Conservation (phyloP, 345 rosid genomes). For the Bruguiera gymnorhiza region DNA sequence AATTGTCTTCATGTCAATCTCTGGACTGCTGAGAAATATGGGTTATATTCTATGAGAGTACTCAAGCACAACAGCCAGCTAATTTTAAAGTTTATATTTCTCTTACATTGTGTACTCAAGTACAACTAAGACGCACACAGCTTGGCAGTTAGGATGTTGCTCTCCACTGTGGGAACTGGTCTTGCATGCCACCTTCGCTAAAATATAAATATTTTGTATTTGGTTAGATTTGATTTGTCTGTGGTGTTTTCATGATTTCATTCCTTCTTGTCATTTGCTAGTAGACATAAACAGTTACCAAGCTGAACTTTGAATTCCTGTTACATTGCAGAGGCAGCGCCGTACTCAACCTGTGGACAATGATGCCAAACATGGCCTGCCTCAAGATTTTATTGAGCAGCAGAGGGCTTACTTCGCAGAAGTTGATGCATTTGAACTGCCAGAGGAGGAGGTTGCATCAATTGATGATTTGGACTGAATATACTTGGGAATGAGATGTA, state of each 20-base stretch:
- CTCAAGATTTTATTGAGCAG: conserved; percentile 50
- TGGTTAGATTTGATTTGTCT: too few species aligned
- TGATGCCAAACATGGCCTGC: conserved; percentile 15
- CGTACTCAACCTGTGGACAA: conserved; percentile 17
- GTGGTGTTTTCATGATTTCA: neutral
- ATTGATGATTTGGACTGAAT: conserved; percentile 43
- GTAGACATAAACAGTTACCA: neutral
- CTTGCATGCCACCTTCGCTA: neutral
- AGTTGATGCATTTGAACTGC: conserved; percentile 67
- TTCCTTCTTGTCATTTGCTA: neutral
- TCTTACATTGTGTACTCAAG: too few species aligned
- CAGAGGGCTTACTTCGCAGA: conserved; percentile 75
- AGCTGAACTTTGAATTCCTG: neutral
- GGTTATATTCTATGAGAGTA: neutral
- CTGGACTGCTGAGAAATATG: neutral
- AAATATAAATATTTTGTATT: neutral
- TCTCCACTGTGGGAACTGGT: too few species aligned
- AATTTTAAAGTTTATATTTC: too few species aligned
- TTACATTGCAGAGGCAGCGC: conserved; percentile 41
- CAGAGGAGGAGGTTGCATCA: conserved; percentile 60
- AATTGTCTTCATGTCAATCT: neutral
- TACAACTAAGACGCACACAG: too few species aligned
- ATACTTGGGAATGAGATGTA: conserved; percentile 5
- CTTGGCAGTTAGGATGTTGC: too few species aligned
- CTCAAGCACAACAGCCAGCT: neutral